phyloP scores from a whole-genome alignment of 495 filamentous ascomycete species.

The Daldinia vernicosa region DNA sequence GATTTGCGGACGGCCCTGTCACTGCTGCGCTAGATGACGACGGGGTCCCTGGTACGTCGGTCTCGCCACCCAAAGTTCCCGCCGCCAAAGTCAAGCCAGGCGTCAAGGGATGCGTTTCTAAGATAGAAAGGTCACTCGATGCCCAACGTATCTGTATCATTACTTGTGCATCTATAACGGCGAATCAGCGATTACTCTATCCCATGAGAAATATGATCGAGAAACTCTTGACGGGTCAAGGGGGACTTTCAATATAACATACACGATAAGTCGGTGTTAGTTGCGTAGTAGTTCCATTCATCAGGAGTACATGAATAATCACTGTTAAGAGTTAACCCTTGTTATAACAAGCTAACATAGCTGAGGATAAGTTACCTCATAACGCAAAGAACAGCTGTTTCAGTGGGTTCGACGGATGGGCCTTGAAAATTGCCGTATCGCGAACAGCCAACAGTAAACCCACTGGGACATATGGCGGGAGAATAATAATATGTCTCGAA shows the following conservation, averaged over 20 bases:
- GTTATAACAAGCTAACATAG: background rate
- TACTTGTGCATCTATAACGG: slow-evolving; percentile 10
- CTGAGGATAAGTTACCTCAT: slow-evolving; percentile 15
- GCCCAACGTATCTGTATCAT: slow-evolving; percentile 40
- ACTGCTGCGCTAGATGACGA: slow-evolving; percentile 12
- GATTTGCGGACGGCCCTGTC: background rate
- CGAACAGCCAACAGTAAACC: slow-evolving; percentile 31
- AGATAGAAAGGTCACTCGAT: slow-evolving; percentile 27
- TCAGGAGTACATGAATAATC: slow-evolving; percentile 18
- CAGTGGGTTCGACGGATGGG: slow-evolving; percentile 28
- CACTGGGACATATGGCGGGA: slow-evolving; percentile 28
- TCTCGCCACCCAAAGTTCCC: background rate
- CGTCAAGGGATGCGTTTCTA: slow-evolving; percentile 33
- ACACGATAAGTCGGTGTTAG: slow-evolving; percentile 20
- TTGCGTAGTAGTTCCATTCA: slow-evolving; percentile 28
- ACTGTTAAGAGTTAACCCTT: slow-evolving; percentile 11
- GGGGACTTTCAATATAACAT: background rate
- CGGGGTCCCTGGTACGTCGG: background rate
- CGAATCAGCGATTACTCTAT: background rate
- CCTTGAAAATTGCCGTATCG: slow-evolving; percentile 29
- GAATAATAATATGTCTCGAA: slow-evolving; percentile 34
- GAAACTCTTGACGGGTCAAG: background rate
- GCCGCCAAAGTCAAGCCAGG: slow-evolving; percentile 21
- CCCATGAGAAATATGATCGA: background rate
- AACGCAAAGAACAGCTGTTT: slow-evolving; percentile 39